Base-by-base conservation (phyloP, 805 yeast genomes). In the Pichia thaimueangensis region DNA sequence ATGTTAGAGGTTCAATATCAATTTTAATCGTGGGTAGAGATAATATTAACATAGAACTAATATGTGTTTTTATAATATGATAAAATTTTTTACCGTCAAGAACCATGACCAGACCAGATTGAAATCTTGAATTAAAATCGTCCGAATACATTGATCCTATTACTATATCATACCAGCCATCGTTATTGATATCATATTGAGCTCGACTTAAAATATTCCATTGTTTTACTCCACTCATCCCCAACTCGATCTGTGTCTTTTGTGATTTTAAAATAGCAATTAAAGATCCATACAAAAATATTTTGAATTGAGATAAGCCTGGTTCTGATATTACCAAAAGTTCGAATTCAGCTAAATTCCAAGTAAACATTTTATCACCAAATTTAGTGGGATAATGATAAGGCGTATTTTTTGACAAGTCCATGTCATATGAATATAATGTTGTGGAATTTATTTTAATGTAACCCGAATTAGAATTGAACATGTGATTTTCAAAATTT, bases 241-340 rank as follows among this genome's bases (percentile, higher is more conserved):
- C 76, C 45, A 69, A 61, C 19, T 30, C 33, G 12, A 53, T 37
- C 9, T 54, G 37, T 8, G 70, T 45, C n/a, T 31, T 47, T 3
- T 50, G 45, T 22, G 54, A 50, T 12, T 53, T 49, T 7, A 60
- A 41, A 0, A 47, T 31, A 1, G 56, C 56, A 13, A 57, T 33
- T 9, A 53, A 19, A 10, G 30, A 21, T 7, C 43, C 46, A 1
- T 39, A 34, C 1, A 31, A 33, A 45, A 59, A 74, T 6, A 76
- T 43, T 36, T 67, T 65, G 1, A 80, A 37, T 1, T 52, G 46
- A 4, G 79, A 74, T 0, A 54, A 31, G 0, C 85, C 84, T 0
- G 85, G 83, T 40, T 73, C 69, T 1, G 76, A 56, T 4, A 76
- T 65, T 0, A 71, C 65, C 7, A 78, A 54, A 37, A 66, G 64